Evolutionary conservation across 179 eudicot genomes (phyloP), one percentile per base, ranked within the genome.

Genomic region (Corrigiola litoralis): DNA sequence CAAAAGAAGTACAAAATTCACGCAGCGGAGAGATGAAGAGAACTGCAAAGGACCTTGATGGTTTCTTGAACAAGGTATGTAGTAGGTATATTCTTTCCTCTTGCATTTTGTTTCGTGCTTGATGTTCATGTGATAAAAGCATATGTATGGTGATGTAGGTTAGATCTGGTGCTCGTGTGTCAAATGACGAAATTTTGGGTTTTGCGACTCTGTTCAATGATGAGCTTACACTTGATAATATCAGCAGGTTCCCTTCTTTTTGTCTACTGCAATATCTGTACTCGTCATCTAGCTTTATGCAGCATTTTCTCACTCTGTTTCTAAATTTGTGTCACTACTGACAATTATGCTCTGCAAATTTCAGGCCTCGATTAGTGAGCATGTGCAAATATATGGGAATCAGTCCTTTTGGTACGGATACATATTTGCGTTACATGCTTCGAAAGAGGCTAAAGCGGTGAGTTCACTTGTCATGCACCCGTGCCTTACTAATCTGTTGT

Each of bases 31-130:
- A 92, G 66, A 65, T 69, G 57, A 89, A 87, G 78, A 74, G 87
- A 71, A 92, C 98, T 49, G 98, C 96, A 37, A 92, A 87, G 74
- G 98, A 89, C 78, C 96, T 92, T 69, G 96, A 87, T 79, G 98
- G 89, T 23, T 87, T 92, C 65, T 61, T 92, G 84, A 82, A 71
- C 72, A 92, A 87, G 82, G 98, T 90, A 41, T 25, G 51, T 47
- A 20, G 17, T n/a, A n/a, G 20, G 20, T 6, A 47, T 28, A 12
- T 18, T 25, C 9, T 47, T 12, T 47, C 1, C 23, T 37, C 31
- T 23, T 29, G 5, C 3, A 49, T 33, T 29, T 20, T 55, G 47
- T 21, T 36, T 20, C 10, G 12, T 46, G 40, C 52, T 14, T 51
- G 33, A 16, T 46, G 44, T 51, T 56, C 34, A 18, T 54, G 20